Evolutionary conservation across 768 basidiomycete genomes (phyloP).

Genomic region (Imleria badia): DNA sequence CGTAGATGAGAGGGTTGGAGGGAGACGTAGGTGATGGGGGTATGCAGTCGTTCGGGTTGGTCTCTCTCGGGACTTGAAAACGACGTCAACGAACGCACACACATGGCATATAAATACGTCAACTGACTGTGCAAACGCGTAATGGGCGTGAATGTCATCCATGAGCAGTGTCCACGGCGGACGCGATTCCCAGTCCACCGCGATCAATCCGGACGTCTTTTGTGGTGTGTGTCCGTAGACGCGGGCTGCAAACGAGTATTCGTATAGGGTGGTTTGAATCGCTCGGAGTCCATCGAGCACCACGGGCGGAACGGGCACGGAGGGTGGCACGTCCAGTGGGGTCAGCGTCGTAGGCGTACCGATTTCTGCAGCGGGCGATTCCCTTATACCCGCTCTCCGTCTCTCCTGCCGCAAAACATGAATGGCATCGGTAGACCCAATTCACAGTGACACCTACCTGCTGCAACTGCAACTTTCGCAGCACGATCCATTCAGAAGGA

Average conservation of each 20-base stretch:
- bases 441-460: constrained; percentile 21
- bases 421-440: not conserved
- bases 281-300: constrained; percentile 52
- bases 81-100: constrained; percentile 1
- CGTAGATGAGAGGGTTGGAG: constrained; percentile 58
- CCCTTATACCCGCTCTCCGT: constrained; percentile 13
- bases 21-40: constrained; percentile 63
- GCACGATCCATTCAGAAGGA: constrained; percentile 33
- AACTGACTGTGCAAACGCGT: constrained; percentile 55
- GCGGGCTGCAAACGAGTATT: constrained; percentile 65
- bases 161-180: constrained; percentile 77
- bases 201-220: constrained; percentile 41
- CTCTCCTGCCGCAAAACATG: constrained; percentile 16
- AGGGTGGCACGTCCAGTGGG: constrained; percentile 30
- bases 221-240: constrained; percentile 42
- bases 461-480: constrained; percentile 48
- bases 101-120: not conserved
- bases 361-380: not conserved
- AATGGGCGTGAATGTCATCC: constrained; percentile 68
- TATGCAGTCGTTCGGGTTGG: constrained; percentile 38
- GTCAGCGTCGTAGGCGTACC: constrained; percentile 10
- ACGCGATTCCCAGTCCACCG: constrained; percentile 70
- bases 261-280: constrained; percentile 64
- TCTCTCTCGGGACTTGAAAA: constrained; percentile 54
- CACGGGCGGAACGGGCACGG: constrained; percentile 27